Evolutionary conservation across 331 rosid species (phyloP).

Genomic region (Saraca asoca): DNA sequence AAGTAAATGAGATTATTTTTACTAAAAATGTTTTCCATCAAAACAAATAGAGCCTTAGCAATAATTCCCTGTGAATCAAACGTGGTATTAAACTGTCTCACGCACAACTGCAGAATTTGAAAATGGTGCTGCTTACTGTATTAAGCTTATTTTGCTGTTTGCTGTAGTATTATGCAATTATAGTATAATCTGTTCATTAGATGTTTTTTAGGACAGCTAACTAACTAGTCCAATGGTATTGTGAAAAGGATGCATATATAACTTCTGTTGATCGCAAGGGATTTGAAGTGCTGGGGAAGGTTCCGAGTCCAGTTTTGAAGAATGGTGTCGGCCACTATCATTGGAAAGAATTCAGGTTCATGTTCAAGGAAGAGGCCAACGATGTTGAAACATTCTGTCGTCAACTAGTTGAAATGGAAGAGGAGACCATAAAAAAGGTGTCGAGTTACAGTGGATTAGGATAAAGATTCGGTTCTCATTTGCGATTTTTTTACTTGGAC

Average conservation of each 20-base stretch:
- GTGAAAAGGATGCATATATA: constrained; percentile 69
- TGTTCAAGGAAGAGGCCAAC: constrained; percentile 63
- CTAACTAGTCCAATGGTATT: constrained; percentile 28
- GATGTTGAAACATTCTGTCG: constrained; percentile 65
- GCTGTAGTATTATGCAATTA: background rate
- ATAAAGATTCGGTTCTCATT: constrained; percentile 1
- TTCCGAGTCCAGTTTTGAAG: constrained; percentile 35
- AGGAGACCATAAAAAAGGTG: constrained; percentile 62
- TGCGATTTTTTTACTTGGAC: background rate
- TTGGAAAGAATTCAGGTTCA: constrained; percentile 76
- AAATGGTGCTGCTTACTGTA: background rate
- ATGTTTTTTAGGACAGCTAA: constrained; percentile 24
- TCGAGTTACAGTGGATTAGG: constrained; percentile 68
- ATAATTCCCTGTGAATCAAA: background rate
- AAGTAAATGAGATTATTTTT: no score
- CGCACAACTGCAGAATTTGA: no score
- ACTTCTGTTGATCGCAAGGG: constrained; percentile 76
- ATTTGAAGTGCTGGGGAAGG: constrained; percentile 48
- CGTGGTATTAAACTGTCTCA: no score
- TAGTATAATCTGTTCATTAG: background rate
- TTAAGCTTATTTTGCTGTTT: background rate
- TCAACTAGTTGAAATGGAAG: constrained; percentile 83
- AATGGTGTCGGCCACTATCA: constrained; percentile 53
- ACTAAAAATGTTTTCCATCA: no score
- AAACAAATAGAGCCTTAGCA: no score